Base-by-base conservation (phyloP, 805 yeast species). In the Saccharomyces kudriavzevii region DNA sequence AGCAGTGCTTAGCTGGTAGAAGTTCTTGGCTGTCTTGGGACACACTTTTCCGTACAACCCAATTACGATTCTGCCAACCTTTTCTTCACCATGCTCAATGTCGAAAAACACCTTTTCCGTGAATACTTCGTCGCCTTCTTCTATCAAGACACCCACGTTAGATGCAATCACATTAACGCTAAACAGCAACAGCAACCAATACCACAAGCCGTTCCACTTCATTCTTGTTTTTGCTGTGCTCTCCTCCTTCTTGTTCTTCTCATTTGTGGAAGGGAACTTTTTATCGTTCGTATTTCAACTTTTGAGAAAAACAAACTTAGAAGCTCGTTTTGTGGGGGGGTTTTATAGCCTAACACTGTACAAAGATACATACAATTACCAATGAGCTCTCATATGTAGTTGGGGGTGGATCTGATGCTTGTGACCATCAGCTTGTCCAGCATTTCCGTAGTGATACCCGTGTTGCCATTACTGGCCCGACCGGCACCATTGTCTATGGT, bases 11-110 rank as follows among this genome's bases (percentile, higher is more conserved):
- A 90, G 81, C 59, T 94, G 94, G 74, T 95, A 85, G 84, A 89
- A 89, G 81, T 90, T 89, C 75, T 87, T 92, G 60, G 91, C 84
- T 58, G 97, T 90, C 81, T 87, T 89, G 75, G 96, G 96, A 59
- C 85, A 91, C 64, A 83, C 84, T 66, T 85, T 88, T 77, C 85
- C 82, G 81, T 83, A 89, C 68, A 89, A 81, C 74, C 89, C 78
- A 84, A 90, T 89, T 70, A 79, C 78, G 66, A 91, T 77, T 76
- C 88, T 85, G 67, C 96, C 96, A 64, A 85, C 76, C 70, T 81
- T 78, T 69, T 77, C 73, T 71, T 78, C 89, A 75, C 84, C 79
- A 64, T 84, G 85, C 64, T 89, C 76, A 66, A 84, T 78, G 69
- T 87, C 91, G 76, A 87, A 87, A 79, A 77, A 87, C 65, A 85